Evolutionary conservation across 768 basidiomycete genomes (phyloP).

Genomic region (Glaciozyma antarctica): DNA sequence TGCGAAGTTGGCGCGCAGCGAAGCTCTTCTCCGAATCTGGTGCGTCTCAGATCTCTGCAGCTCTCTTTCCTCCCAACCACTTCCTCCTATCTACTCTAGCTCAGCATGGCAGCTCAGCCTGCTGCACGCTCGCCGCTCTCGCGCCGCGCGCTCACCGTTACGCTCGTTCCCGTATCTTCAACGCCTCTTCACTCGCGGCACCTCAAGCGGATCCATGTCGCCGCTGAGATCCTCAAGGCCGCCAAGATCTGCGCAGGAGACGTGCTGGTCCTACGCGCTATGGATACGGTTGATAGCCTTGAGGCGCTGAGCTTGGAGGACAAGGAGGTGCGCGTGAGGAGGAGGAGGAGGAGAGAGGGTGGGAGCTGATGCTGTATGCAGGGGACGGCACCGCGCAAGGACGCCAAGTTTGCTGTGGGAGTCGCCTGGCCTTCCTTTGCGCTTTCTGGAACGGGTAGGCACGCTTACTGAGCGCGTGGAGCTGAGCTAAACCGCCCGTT

Average conservation of each 20-base stretch:
- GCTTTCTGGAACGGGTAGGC: constrained; percentile 17
- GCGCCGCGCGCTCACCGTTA: constrained; percentile 13
- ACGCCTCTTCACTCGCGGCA: constrained; percentile 16
- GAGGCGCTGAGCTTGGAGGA: constrained; percentile 17
- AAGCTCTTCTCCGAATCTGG: too few species aligned
- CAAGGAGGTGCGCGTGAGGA: not conserved
- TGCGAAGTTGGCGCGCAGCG: not conserved
- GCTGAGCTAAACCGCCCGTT: not conserved
- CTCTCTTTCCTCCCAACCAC: not conserved
- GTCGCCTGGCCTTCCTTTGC: constrained; percentile 28
- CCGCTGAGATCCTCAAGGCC: constrained; percentile 29
- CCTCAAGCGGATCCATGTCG: constrained; percentile 29
- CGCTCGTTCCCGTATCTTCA: not conserved
- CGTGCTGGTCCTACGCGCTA: constrained; percentile 16
- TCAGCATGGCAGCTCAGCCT: not conserved
- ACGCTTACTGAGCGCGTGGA: not conserved
- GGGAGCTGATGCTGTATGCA: not conserved
- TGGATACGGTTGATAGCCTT: not conserved
- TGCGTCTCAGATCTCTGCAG: not conserved
- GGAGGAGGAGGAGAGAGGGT: not conserved
- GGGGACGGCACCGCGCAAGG: not conserved
- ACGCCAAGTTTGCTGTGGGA: constrained; percentile 20
- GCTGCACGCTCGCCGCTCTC: constrained; percentile 5
- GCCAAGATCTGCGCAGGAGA: constrained; percentile 29
- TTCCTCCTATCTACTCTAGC: not conserved